Percentiles rank a stretch among this genome's conserved stretches.
These are phyloP conservation scores for Aspergillus sp. DNA, from an alignment of 2,329 filamentous ascomycete genomes.

Conservation along the genomic window DNA sequence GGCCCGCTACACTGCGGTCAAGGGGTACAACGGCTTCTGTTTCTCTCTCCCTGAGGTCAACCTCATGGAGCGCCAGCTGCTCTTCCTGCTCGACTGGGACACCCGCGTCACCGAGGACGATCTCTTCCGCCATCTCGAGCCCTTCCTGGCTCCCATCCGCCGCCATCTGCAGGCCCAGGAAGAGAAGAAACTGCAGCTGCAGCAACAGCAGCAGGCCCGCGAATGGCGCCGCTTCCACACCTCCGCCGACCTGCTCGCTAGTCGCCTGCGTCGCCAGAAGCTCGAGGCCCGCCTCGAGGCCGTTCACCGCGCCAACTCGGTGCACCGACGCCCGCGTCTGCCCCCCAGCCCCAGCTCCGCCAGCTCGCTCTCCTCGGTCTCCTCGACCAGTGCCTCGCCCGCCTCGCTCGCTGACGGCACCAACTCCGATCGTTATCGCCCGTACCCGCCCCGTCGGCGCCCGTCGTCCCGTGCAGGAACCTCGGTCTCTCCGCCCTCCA, in stretches of 20 bases:
- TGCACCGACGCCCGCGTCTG: constrained; percentile 14
- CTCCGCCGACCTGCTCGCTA: constrained; percentile 34
- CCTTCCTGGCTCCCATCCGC: constrained; percentile 84
- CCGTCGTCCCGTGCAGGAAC: constrained; percentile 32
- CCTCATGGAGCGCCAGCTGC: constrained; percentile 97
- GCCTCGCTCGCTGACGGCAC: constrained; percentile 27
- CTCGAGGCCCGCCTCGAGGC: constrained; percentile 27
- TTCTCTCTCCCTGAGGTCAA: constrained; percentile 97
- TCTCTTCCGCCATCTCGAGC: constrained; percentile 81
- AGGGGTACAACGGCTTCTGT: constrained; percentile 71
- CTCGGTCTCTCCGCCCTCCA: constrained; percentile 43
- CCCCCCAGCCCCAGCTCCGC: constrained; percentile 29
- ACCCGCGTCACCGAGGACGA: constrained; percentile 81
- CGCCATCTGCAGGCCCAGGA: constrained; percentile 53
- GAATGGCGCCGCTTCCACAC: constrained; percentile 38
- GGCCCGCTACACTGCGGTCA: constrained; percentile 85
- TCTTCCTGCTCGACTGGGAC: constrained; percentile 94
- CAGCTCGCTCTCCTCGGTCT: constrained; percentile 15
- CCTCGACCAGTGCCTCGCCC: constrained; percentile 16
- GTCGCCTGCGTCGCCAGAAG: constrained; percentile 37
- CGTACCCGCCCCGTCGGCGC: constrained; percentile 28
- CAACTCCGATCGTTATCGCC: constrained; percentile 31
- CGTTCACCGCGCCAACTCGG: constrained; percentile 13
- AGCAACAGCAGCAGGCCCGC: constrained; percentile 26
- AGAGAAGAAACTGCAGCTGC: constrained; percentile 37